Conservation (phyloP, 306 rosid species). For the Vigna nakashimae region DNA sequence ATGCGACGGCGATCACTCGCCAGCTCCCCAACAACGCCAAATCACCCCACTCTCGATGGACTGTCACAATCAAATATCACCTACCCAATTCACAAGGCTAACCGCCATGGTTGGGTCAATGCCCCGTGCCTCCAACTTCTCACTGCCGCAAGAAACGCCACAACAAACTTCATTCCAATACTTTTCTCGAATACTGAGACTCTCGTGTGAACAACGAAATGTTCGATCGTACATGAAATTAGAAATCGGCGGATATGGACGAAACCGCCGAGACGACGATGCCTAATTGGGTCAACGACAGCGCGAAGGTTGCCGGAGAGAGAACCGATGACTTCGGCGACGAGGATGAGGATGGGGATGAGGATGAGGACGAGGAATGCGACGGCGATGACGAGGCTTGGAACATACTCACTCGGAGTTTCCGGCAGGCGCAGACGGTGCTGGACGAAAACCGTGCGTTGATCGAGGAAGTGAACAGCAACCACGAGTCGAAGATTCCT, state of each 20-base stretch:
- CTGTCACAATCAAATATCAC: conserved; percentile 6
- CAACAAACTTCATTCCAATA: not conserved
- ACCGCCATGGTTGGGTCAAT: conserved; percentile 28
- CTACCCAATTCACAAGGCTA: not conserved
- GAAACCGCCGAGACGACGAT: conserved; percentile 13
- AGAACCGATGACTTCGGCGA: not conserved
- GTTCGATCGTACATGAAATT: conserved; percentile 22
- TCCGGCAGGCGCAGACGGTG: conserved; percentile 48
- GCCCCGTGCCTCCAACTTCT: not conserved
- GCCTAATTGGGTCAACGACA: conserved; percentile 28
- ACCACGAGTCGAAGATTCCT: conserved; percentile 48
- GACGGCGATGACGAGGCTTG: conserved; percentile 36
- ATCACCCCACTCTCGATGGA: conserved; percentile 3
- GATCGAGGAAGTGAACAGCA: conserved; percentile 53
- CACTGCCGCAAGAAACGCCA: not conserved
- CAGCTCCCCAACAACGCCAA: not conserved
- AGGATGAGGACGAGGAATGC: not conserved
- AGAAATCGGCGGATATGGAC: conserved; percentile 22
- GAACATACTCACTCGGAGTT: conserved; percentile 43
- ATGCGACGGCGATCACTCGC: conserved; percentile 1
- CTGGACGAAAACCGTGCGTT: conserved; percentile 49
- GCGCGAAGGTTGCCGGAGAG: conserved; percentile 9
- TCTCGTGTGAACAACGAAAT: conserved; percentile 15
- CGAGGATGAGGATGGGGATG: not conserved
- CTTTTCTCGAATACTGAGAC: not conserved